phyloP scores from a whole-genome alignment of 768 basidiomycete species.

The Leccinum variicolor region DNA sequence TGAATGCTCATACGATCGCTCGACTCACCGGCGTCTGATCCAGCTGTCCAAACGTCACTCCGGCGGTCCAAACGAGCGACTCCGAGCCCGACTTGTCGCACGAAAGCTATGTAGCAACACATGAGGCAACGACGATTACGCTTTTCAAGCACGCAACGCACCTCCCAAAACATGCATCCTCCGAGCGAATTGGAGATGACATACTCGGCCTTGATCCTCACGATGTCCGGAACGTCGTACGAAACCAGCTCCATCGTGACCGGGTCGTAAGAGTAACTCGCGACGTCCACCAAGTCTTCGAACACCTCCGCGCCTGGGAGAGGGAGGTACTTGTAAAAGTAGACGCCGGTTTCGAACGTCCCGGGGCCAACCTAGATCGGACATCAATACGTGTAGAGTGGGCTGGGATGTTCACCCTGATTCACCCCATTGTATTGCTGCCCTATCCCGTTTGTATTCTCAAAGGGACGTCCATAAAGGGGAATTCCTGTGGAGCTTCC shows the following conservation, averaged over 20 bases:
- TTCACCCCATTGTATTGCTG: conserved; percentile 63
- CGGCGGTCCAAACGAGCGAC: conserved; percentile 56
- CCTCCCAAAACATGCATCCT: conserved; percentile 76
- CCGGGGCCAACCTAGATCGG: conserved; percentile 60
- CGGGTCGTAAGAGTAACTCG: conserved; percentile 75
- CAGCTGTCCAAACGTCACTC: conserved; percentile 45
- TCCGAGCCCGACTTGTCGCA: conserved; percentile 55
- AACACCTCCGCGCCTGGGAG: conserved; percentile 55
- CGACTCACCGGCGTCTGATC: conserved; percentile 47
- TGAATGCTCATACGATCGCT: neutral
- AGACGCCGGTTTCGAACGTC: conserved; percentile 37
- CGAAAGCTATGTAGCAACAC: conserved; percentile 37
- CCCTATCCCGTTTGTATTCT: conserved; percentile 65
- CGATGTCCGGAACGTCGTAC: conserved; percentile 73
- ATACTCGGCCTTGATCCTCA: conserved; percentile 64
- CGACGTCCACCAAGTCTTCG: conserved; percentile 67
- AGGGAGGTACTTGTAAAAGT: conserved; percentile 76
- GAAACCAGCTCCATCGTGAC: conserved; percentile 65
- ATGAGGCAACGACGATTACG: neutral
- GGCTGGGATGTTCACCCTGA: neutral
- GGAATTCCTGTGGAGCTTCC: conserved; percentile 54
- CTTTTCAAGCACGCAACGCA: conserved; percentile 2
- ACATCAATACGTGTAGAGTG: neutral
- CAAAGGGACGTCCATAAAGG: conserved; percentile 77
- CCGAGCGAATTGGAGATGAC: conserved; percentile 56